These are phyloP conservation scores for Entophlyctis luteolus DNA, from an alignment of 192 early-diverging fungal species.

Conservation along the genomic window DNA sequence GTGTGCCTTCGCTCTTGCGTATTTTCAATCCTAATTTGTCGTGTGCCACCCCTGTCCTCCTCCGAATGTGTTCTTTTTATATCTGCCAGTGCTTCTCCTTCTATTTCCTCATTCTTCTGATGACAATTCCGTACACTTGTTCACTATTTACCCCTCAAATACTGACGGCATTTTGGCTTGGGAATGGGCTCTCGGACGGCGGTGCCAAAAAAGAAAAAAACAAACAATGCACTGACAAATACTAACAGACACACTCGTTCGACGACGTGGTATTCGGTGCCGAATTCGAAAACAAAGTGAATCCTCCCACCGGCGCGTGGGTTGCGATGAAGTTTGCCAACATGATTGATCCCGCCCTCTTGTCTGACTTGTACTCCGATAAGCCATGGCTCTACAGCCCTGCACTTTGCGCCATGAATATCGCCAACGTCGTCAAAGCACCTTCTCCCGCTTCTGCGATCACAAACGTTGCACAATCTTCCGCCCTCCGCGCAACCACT, in stretches of 20 bases:
- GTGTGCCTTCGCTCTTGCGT: too few species aligned
- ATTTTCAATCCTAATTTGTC: too few species aligned
- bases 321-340: slow-evolving; percentile 71
- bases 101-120: too few species aligned
- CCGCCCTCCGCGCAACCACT: neutral
- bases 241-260: slow-evolving; percentile 45
- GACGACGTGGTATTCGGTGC: slow-evolving; percentile 75
- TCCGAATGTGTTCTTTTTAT: neutral
- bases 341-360: slow-evolving; percentile 71
- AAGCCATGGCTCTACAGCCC: slow-evolving; percentile 71
- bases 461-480: slow-evolving; percentile 7
- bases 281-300: slow-evolving; percentile 66
- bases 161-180: neutral
- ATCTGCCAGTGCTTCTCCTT: neutral
- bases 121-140: too few species aligned
- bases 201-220: too few species aligned
- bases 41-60: too few species aligned
- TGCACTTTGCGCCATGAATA: slow-evolving; percentile 71
- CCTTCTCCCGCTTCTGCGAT: slow-evolving; percentile 21
- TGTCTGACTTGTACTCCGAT: slow-evolving; percentile 65
- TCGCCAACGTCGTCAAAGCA: slow-evolving; percentile 51
- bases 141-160: neutral
- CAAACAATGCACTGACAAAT: neutral
- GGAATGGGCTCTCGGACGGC: too few species aligned
- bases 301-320: slow-evolving; percentile 64